Evolutionary conservation across 306 rosid genomes (phyloP).

Genomic region (Begonia fuchsioides): DNA sequence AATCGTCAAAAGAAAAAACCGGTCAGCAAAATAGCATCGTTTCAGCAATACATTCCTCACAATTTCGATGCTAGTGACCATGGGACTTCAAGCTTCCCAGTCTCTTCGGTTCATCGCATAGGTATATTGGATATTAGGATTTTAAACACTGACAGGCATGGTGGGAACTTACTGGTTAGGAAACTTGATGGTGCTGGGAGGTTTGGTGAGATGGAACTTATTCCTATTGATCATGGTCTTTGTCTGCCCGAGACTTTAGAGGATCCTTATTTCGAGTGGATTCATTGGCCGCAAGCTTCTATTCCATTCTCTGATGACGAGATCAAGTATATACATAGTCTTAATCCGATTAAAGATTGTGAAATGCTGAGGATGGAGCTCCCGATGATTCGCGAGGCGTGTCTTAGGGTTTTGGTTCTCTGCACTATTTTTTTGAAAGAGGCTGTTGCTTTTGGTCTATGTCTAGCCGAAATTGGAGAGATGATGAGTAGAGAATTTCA

Average conservation of each 20-base stretch:
- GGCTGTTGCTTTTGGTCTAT: conserved; percentile 67
- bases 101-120: conserved; percentile 82
- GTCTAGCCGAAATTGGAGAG: conserved; percentile 95
- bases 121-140: conserved; percentile 94
- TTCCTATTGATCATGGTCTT: conserved; percentile 97
- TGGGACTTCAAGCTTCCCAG: conserved; percentile 92
- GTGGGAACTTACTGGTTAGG: conserved; percentile 81
- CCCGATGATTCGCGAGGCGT: conserved; percentile 95
- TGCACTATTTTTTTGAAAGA: conserved; percentile 85
- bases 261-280: conserved; percentile 98
- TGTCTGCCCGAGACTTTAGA: conserved; percentile 86
- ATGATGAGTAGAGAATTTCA: conserved; percentile 95
- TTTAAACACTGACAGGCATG: conserved; percentile 97
- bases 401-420: conserved; percentile 81
- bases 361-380: conserved; percentile 71
- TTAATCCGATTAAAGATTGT: conserved; percentile 47
- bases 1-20: conserved; percentile 40
- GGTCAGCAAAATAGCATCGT: conserved; percentile 92
- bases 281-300: conserved; percentile 99
- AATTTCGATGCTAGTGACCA: conserved; percentile 98
- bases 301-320: conserved; percentile 91
- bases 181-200: conserved; percentile 60
- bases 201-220: conserved; percentile 86
- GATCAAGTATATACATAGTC: conserved; percentile 54
- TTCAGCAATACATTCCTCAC: conserved; percentile 81